phyloP scores from a whole-genome alignment of 2,329 filamentous ascomycete species.

The Didymella glomerata region DNA sequence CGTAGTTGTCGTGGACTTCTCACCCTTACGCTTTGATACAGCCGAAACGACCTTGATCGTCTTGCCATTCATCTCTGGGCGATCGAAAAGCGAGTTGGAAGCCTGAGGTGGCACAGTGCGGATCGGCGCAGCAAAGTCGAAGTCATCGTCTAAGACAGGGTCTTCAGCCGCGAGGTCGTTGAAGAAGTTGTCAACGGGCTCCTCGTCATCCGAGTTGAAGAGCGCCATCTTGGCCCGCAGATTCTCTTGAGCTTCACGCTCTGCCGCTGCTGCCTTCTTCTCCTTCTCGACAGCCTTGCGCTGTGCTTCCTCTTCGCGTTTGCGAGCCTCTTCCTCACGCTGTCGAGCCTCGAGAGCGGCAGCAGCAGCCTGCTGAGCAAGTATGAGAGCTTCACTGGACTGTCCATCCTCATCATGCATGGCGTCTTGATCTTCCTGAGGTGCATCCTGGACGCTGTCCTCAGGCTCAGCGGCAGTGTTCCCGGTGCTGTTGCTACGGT shows the following conservation, averaged over 20 bases:
- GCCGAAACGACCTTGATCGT: slow-evolving; percentile 48
- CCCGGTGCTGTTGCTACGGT: slow-evolving; percentile 37
- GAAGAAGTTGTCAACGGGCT: slow-evolving; percentile 41
- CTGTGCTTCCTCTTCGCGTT: slow-evolving; percentile 30
- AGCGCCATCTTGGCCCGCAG: slow-evolving; percentile 46
- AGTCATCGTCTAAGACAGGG: slow-evolving; percentile 14
- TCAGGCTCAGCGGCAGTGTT: slow-evolving; percentile 26
- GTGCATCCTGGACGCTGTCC: slow-evolving; percentile 30
- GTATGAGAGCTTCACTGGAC: slow-evolving; percentile 27
- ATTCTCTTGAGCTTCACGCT: slow-evolving; percentile 47
- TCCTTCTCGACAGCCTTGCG: slow-evolving; percentile 18
- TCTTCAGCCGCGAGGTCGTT: slow-evolving; percentile 36
- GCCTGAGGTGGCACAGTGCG: slow-evolving; percentile 30
- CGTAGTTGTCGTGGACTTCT: slow-evolving; percentile 21
- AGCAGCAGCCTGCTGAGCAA: slow-evolving; percentile 39
- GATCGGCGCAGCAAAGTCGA: slow-evolving; percentile 6
- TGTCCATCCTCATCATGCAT: slow-evolving; percentile 46
- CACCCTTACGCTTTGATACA: slow-evolving; percentile 31
- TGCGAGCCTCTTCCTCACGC: slow-evolving; percentile 29
- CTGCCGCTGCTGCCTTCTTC: slow-evolving; percentile 32
- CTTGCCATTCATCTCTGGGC: slow-evolving; percentile 43
- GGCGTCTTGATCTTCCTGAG: slow-evolving; percentile 37
- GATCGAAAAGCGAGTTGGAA: slow-evolving; percentile 40
- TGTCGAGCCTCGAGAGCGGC: slow-evolving; percentile 38
- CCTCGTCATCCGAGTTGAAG: slow-evolving; percentile 41